Evolutionary conservation across 257 asterid genomes (phyloP).

Genomic region (Nicotiana noctiflora): DNA sequence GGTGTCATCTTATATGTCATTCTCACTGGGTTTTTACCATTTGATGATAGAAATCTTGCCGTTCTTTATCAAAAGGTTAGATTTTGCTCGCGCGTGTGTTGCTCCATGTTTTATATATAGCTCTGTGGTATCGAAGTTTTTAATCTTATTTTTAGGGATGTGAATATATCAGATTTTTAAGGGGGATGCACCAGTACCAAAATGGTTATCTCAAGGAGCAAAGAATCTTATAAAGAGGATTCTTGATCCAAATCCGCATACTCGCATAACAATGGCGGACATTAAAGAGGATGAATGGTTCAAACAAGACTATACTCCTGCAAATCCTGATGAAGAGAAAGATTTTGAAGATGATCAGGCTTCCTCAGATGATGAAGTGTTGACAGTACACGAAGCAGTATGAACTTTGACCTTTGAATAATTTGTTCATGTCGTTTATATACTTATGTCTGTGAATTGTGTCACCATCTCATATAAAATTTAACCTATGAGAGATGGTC

Average conservation of each 20-base stretch:
- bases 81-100: background rate
- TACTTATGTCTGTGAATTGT: background rate
- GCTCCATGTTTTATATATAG: background rate
- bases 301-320: conserved; percentile 62
- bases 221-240: conserved; percentile 70
- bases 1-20: conserved; percentile 90
- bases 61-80: conserved; percentile 95
- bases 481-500: background rate
- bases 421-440: background rate
- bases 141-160: conserved; percentile 4
- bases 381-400: conserved; percentile 44
- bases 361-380: conserved; percentile 43
- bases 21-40: conserved; percentile 91
- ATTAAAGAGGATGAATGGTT: conserved; percentile 84
- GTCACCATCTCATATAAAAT: background rate
- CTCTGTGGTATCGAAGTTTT: background rate
- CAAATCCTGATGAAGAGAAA: conserved; percentile 42
- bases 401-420: background rate
- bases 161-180: conserved; percentile 53
- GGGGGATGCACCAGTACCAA: conserved; percentile 81
- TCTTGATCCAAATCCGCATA: conserved; percentile 80
- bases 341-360: conserved; percentile 40
- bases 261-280: conserved; percentile 64
- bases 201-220: conserved; percentile 84
- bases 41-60: conserved; percentile 90